These are phyloP conservation scores for Pseudogymnoascus sp. DNA, from an alignment of 2,329 filamentous ascomycete genomes.

Conservation along the genomic window DNA sequence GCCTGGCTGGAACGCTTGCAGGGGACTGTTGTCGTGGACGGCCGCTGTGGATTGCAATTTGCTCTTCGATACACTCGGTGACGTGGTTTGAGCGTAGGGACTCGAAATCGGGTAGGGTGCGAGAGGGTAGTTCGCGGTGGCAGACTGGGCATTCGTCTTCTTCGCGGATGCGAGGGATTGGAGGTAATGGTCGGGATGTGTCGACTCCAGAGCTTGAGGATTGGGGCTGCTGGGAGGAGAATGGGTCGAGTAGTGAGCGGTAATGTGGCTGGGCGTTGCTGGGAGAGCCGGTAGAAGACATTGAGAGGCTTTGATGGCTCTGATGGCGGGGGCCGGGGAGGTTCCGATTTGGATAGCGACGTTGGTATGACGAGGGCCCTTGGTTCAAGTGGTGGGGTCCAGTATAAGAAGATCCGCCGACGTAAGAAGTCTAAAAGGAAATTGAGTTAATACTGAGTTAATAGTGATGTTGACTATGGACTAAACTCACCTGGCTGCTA, in stretches of 20 bases:
- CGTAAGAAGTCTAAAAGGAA: neutral
- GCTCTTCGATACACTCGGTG: constrained; percentile 41
- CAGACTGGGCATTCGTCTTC: constrained; percentile 77
- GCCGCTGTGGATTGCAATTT: constrained; percentile 13
- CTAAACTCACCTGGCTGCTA: neutral
- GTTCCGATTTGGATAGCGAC: neutral
- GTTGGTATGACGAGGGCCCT: neutral
- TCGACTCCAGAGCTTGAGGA: neutral
- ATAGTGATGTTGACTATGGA: neutral
- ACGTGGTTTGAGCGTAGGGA: constrained; percentile 51
- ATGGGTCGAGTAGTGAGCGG: constrained; percentile 13
- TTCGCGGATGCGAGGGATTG: constrained; percentile 45
- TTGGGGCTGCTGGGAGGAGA: neutral
- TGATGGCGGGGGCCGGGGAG: neutral
- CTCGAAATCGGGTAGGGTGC: constrained; percentile 45
- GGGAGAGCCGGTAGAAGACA: neutral
- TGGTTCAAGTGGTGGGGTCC: neutral
- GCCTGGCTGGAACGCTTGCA: constrained; percentile 10
- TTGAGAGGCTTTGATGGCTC: neutral
- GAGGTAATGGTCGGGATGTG: constrained; percentile 15
- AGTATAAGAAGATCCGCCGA: neutral
- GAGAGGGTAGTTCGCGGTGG: constrained; percentile 59
- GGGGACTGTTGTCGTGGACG: constrained; percentile 8
- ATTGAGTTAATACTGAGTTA: neutral
- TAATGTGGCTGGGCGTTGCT: constrained; percentile 13